phyloP scores from a whole-genome alignment of 176 grass and related monocot species.

The Oryza officinalis region DNA sequence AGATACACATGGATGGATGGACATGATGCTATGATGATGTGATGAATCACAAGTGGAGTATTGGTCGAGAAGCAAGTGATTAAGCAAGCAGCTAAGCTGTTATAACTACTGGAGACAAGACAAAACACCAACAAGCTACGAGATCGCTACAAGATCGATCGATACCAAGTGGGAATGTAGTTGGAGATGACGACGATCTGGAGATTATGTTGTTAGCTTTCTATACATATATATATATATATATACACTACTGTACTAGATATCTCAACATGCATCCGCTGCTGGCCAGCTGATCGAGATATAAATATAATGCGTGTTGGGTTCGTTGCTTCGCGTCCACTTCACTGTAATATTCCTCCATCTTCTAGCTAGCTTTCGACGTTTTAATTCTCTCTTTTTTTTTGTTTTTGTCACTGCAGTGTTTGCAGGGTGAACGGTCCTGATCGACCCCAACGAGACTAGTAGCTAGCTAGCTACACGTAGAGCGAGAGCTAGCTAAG shows the following conservation, averaged over 20 bases:
- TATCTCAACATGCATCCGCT: background rate
- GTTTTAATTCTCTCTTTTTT: background rate
- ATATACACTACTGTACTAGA: background rate
- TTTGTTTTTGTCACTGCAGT: background rate
- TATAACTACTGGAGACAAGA: background rate
- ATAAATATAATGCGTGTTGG: conserved; percentile 46
- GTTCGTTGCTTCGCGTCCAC: conserved; percentile 92
- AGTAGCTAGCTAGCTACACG: too few species aligned
- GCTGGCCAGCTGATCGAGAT: background rate
- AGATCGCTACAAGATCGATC: background rate
- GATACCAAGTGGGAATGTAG: background rate
- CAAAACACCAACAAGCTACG: background rate
- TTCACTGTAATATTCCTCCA: conserved; percentile 85
- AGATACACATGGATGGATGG: background rate
- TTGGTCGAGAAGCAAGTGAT: background rate
- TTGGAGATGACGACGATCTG: background rate
- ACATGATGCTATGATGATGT: background rate
- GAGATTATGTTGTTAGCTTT: background rate
- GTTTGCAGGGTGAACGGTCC: background rate
- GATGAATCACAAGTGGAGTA: background rate
- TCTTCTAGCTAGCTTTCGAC: background rate
- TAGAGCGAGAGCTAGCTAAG: too few species aligned
- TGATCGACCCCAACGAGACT: background rate
- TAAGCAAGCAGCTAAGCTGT: background rate
- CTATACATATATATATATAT: too few species aligned